These are phyloP conservation scores for Alternaria sp. DNA, from an alignment of 2,329 filamentous ascomycete genomes.

Conservation along the genomic window DNA sequence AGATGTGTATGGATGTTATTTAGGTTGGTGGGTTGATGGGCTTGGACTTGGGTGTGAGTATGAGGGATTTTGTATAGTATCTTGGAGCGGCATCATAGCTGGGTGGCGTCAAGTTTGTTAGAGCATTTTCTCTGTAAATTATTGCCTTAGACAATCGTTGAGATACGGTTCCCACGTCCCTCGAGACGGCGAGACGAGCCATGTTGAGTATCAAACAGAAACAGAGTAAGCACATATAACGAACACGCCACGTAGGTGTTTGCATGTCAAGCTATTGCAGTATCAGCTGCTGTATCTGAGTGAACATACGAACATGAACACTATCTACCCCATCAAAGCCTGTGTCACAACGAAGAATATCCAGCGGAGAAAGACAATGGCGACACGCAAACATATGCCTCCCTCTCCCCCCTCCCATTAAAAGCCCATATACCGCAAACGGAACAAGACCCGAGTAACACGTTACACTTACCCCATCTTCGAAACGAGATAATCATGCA, in stretches of 20 bases:
- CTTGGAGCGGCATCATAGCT: not conserved
- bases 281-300: not conserved
- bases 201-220: not conserved
- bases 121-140: not conserved
- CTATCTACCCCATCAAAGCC: not conserved
- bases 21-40: not conserved
- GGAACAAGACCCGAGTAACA: not conserved
- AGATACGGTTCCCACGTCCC: not conserved
- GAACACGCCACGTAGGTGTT: not conserved
- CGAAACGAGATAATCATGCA: not conserved
- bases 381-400: not conserved
- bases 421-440: not conserved
- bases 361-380: not conserved
- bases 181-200: not conserved
- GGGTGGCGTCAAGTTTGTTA: not conserved
- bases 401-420: not conserved
- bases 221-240: not conserved
- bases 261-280: not conserved
- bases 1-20: constrained; percentile 39
- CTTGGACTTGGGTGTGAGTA: not conserved
- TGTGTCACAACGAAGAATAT: not conserved
- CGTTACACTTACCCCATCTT: not conserved
- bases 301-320: not conserved
- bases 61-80: not conserved
- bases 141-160: not conserved